Evolutionary conservation across 2,329 filamentous ascomycete species (phyloP), one percentile per base, ranked within the genome.

Genomic region (Phoma sp.): DNA sequence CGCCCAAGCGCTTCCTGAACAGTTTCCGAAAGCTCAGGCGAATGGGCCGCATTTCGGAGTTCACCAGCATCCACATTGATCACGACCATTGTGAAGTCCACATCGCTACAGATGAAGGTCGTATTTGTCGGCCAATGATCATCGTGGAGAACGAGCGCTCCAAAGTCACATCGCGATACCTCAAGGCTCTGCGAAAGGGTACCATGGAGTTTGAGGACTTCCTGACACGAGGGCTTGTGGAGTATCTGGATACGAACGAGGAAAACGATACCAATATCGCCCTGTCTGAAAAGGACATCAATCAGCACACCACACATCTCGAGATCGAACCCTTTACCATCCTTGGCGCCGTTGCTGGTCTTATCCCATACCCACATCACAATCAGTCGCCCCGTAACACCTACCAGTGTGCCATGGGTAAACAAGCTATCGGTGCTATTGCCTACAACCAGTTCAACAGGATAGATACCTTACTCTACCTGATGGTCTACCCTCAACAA

Each of bases 361-460:
- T 99, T 33, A 99, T 99, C 73, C 95, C 95, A 4, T 99, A 98
- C 71, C 95, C 95, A 8, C 95, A 99, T 75, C 95, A 99, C 81
- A 99, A 99, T 77, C 95, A 99, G 76, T 99, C 96, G 15, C 95
- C 95, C 9, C 85, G 95, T 83, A 99, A 99, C 74, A 99, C 95
- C 0, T 99, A 99, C 72, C 94, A 98, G 82, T 97, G 94, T 79
- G 95, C 95, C 78, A 99, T 99, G 95, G 95, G 95, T 85, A 99
- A 99, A 80, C 95, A 99, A 89, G 95, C 95, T 35, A 98, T 99
- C 74, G 95, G 95, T 31, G 93, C 94, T 31, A 98, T 99, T 72
- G 95, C 94, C 15, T 96, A 96, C 73, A 99, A 99, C 73, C 95
- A 99, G 75, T 96, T 97, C 78, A 91, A 94, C 68, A 88, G 95